These are phyloP conservation scores for sorghum (Sorghum bicolor) DNA, from an alignment of 176 grass and related monocot genomes.

Conservation along the genomic window DNA sequence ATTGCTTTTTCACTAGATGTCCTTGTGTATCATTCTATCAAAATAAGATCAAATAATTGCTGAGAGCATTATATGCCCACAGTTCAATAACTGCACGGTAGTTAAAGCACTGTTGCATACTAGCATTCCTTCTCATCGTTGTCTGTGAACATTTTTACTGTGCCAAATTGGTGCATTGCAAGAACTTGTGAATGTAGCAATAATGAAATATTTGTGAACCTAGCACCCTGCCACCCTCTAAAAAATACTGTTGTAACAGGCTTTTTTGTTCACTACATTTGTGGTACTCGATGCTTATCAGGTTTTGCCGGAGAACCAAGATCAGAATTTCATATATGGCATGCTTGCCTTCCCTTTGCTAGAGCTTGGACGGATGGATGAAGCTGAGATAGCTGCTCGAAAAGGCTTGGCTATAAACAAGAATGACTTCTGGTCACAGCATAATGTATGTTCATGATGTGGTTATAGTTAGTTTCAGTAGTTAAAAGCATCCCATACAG, in stretches of 20 bases:
- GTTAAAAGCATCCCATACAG: background rate
- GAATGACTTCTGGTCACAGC: slow-evolving; percentile 67
- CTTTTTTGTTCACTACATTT: background rate
- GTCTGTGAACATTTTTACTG: background rate
- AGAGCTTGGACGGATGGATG: slow-evolving; percentile 59
- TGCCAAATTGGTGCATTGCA: background rate
- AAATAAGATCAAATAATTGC: background rate
- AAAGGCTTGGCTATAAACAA: slow-evolving; percentile 74
- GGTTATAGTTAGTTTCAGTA: background rate
- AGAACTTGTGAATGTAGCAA: background rate
- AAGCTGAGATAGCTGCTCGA: slow-evolving; percentile 62
- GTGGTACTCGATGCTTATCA: slow-evolving; percentile 5
- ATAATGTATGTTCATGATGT: slow-evolving; percentile 46
- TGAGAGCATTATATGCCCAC: background rate
- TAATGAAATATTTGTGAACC: background rate
- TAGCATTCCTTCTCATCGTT: background rate
- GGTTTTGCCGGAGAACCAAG: slow-evolving; percentile 64
- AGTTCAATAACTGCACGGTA: background rate
- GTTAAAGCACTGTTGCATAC: background rate
- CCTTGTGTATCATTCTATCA: background rate
- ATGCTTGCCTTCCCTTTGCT: slow-evolving; percentile 77
- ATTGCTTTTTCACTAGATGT: background rate
- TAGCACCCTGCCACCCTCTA: background rate
- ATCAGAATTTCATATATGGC: slow-evolving; percentile 63
- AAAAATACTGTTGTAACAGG: background rate